Base-by-base conservation (phyloP, 139 green algal species). In the Tetratostichococcus sp. region DNA sequence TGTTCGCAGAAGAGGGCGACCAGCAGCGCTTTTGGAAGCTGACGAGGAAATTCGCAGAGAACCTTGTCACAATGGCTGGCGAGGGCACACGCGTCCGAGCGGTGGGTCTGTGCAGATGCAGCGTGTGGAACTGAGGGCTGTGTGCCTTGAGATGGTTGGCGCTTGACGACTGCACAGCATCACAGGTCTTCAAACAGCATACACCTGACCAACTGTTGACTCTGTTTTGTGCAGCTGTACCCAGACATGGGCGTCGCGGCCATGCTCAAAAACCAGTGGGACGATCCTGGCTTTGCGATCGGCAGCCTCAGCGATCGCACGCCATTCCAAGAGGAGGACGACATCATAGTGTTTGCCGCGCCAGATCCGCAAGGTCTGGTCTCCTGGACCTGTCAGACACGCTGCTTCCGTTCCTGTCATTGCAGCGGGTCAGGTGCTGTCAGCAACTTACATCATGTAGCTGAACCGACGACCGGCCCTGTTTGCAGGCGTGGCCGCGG, bases 181-280 rank as follows among this genome's bases (percentile, higher is more conserved):
- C n/a, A n/a, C n/a, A n/a, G n/a, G n/a, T n/a, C n/a, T n/a, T n/a
- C n/a, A n/a, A n/a, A n/a, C n/a, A n/a, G n/a, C n/a, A n/a, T n/a
- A n/a, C n/a, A n/a, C n/a, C n/a, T 50, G 39, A 50, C 39, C 14
- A 50, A 50, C 26, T 8, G 26, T 14, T 14, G 11, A 67, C 25
- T 8, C 58, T 67, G 58, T 35, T 30, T 70, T 42, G 17, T 67
- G 50, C 84, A 93, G 81, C 73, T 98, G 23, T 98, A 96, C 69
- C 94, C 94, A 4, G 94, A 98, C 78, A 89, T 91, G 17, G 95
- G 95, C 28, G 87, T 94, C 8, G 90, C 94, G 19, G 94, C 94
- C 25, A 96, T 98, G 91, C 84, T 99, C 19, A 79, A 83, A 6
- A 88, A 97, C 84, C 80, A 89, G 62, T 98, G 95, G 95, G 68